Percentiles rank a stretch among this genome's conserved stretches.
phyloP scores from a whole-genome alignment of 352 stramenopile species.

The Pythium biforme region DNA sequence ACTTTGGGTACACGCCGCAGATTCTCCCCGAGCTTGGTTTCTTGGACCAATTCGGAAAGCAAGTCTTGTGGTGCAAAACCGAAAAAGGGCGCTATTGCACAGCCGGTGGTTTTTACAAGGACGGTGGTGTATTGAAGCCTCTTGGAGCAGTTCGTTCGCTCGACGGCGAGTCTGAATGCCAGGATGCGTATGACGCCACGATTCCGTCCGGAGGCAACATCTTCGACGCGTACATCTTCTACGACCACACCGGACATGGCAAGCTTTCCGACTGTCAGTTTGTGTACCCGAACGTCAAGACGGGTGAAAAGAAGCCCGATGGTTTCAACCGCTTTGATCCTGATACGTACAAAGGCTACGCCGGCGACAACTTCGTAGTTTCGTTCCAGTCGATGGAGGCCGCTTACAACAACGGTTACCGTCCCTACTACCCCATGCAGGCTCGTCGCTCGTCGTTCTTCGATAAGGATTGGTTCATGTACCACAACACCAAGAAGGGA shows the following conservation, averaged over 20 bases:
- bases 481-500: conserved; percentile 46
- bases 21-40: conserved; percentile 84
- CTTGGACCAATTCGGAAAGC: conserved; percentile 81
- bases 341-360: conserved; percentile 51
- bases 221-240: conserved; percentile 83
- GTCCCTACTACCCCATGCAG: conserved; percentile 85
- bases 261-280: conserved; percentile 85
- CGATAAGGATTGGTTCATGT: conserved; percentile 81
- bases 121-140: conserved; percentile 27
- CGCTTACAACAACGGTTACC: conserved; percentile 57
- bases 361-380: conserved; percentile 34
- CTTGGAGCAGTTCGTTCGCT: conserved; percentile 29
- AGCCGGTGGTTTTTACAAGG: conserved; percentile 62
- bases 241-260: conserved; percentile 51
- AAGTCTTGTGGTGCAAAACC: conserved; percentile 83
- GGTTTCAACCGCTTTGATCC: conserved; percentile 48
- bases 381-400: conserved; percentile 71
- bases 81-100: conserved; percentile 61
- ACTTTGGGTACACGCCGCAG: conserved; percentile 81
- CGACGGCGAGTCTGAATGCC: conserved; percentile 39
- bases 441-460: conserved; percentile 88
- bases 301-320: conserved; percentile 31
- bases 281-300: conserved; percentile 70
- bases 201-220: conserved; percentile 58
- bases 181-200: conserved; percentile 42